Evolutionary conservation across 2,329 filamentous ascomycete species (phyloP), one percentile per base, ranked within the genome.

Genomic region (Ophiostoma sp.): DNA sequence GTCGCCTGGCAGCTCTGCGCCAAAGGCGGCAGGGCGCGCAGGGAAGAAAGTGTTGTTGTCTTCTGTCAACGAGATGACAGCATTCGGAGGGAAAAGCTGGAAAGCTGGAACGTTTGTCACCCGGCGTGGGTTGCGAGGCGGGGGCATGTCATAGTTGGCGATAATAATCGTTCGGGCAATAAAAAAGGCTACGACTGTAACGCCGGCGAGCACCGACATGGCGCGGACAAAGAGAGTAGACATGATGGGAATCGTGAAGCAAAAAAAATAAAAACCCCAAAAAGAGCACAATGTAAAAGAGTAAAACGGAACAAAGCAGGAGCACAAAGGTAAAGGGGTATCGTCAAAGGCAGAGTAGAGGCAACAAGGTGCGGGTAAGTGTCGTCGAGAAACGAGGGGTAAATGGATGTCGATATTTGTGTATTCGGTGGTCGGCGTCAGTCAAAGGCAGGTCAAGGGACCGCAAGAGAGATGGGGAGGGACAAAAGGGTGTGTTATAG

Each of bases 11-110:
- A 99, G 82, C 54, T 86, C 81, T 4, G 95, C 93, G 0, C 95
- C 95, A 80, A 98, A 99, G 54, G 93, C 94, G 69, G 95, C 95
- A 72, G 95, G 95, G 67, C 95, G 86, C 62, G 95, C 94, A 70
- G 96, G 85, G 81, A 99, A 99, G 75, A 96, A 96, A 15, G 95
- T 99, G 75, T 93, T 97, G 80, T 99, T 99, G 80, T 99, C 95
- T 79, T 98, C 93, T 76, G 94, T 97, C 72, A 99, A 86, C 79
- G 92, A 97, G 78, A 99, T 97, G 76, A 96, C 91, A 67, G 95
- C 95, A 74, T 95, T 97, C 3, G 94, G 94, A 4, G 94, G 94
- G 78, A 99, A 99, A 31, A 99, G 87, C 27, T 92, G 93, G 73
- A 94, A 92, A 4, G 69, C 68, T 7, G 36, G 11, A 7, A 67